Evolutionary conservation across 2,329 filamentous ascomycete genomes (phyloP).

Genomic region (Penicillium nordicum): DNA sequence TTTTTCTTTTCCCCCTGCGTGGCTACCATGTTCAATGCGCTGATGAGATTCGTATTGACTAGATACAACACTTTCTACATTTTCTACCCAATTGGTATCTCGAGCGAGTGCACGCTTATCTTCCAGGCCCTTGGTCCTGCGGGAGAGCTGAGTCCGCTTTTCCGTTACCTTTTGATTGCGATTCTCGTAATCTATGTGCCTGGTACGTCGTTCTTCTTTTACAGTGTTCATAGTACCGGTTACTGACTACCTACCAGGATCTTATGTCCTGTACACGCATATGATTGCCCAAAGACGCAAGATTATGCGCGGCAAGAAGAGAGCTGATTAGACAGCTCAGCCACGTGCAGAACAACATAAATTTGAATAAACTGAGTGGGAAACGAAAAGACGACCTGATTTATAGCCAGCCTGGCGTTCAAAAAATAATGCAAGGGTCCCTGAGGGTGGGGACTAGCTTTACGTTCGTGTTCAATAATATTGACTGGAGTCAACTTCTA

Average conservation of each 20-base stretch:
- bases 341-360: neutral
- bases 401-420: neutral
- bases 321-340: constrained; percentile 27
- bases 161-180: constrained; percentile 59
- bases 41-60: neutral
- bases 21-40: neutral
- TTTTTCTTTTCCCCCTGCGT: neutral
- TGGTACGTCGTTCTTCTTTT: constrained; percentile 51
- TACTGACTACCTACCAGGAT: constrained; percentile 47
- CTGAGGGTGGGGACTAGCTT: neutral
- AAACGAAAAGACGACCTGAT: neutral
- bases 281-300: constrained; percentile 90
- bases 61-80: constrained; percentile 86
- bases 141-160: constrained; percentile 50
- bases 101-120: constrained; percentile 80
- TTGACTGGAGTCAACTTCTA: neutral
- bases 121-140: constrained; percentile 63
- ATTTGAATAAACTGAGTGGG: neutral
- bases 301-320: constrained; percentile 64
- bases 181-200: constrained; percentile 76
- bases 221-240: neutral
- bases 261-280: constrained; percentile 84
- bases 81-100: constrained; percentile 88
- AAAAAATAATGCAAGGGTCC: neutral
- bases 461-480: neutral